These are phyloP conservation scores for Diddensiella transvaalensis DNA, from an alignment of 805 yeast genomes.

Conservation along the genomic window DNA sequence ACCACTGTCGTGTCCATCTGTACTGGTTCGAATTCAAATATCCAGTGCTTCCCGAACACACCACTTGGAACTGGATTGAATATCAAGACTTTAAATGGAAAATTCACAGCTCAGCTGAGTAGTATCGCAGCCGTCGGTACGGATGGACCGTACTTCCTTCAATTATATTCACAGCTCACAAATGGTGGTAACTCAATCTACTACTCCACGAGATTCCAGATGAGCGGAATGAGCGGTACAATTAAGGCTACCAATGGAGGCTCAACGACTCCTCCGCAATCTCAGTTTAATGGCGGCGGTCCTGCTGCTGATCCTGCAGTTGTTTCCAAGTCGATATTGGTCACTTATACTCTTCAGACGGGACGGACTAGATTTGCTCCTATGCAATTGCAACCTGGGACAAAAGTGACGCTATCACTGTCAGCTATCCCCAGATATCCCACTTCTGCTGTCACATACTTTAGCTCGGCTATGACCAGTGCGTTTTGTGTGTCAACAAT, in stretches of 20 bases:
- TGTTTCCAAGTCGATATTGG: constrained; percentile 50
- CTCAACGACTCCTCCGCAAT: constrained; percentile 40
- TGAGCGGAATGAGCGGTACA: constrained; percentile 72
- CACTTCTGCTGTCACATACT: constrained; percentile 64
- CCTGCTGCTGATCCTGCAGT: constrained; percentile 42
- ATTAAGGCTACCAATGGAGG: constrained; percentile 43
- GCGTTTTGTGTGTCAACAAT: constrained; percentile 56
- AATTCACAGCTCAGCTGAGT: constrained; percentile 40
- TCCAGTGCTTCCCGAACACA: constrained; percentile 38
- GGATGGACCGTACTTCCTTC: constrained; percentile 70
- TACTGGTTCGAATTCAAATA: constrained; percentile 57
- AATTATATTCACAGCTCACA: constrained; percentile 50
- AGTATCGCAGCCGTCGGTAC: constrained; percentile 47
- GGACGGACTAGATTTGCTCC: constrained; percentile 83
- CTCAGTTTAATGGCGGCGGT: constrained; percentile 34
- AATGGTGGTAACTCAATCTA: constrained; percentile 52
- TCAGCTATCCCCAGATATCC: constrained; percentile 59
- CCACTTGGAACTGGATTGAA: constrained; percentile 28
- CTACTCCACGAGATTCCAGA: constrained; percentile 61
- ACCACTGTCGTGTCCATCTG: constrained; percentile 56
- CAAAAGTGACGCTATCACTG: constrained; percentile 51
- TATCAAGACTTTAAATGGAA: constrained; percentile 11
- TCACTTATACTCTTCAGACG: constrained; percentile 75
- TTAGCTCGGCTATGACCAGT: constrained; percentile 42
- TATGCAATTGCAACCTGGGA: constrained; percentile 86